phyloP scores from a whole-genome alignment of 257 asterid genomes.

The Cruciata laevipes region DNA sequence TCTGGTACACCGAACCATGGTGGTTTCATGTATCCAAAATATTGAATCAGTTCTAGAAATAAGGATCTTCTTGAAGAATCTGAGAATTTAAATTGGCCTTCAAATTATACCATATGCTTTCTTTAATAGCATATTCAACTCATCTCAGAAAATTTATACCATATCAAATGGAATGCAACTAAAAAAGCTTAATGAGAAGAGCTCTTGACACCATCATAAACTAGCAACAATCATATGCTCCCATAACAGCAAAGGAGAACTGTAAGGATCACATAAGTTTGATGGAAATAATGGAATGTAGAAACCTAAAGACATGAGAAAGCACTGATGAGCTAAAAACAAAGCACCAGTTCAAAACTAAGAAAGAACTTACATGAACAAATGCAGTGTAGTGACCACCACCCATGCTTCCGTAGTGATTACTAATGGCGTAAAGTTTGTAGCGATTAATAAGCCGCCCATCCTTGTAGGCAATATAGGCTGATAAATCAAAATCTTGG shows the following conservation, averaged over 20 bases:
- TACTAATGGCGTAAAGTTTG: slow-evolving; percentile 79
- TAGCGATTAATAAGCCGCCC: slow-evolving; percentile 51
- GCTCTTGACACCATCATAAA: not conserved
- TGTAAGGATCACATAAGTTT: not conserved
- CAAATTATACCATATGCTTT: not conserved
- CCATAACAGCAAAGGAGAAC: not conserved
- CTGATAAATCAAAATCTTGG: slow-evolving; percentile 68
- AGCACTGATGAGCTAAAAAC: not conserved
- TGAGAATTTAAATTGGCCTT: not conserved
- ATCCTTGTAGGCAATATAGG: slow-evolving; percentile 48
- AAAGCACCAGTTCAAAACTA: not conserved
- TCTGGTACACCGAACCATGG: not conserved
- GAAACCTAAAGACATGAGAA: not conserved
- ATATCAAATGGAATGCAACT: not conserved
- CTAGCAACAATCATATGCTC: not conserved
- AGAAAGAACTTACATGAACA: slow-evolving; percentile 58
- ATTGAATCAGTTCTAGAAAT: not conserved
- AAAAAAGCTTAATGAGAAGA: not conserved
- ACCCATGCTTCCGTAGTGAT: slow-evolving; percentile 91
- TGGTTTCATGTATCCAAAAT: slow-evolving; percentile 4
- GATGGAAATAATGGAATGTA: not conserved
- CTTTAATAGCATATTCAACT: not conserved
- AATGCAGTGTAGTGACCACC: slow-evolving; percentile 90
- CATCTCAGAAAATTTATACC: not conserved
- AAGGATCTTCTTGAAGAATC: not conserved